A percentile compares a stretch with the other conserved stretches of the same genome.
phyloP scores from a whole-genome alignment of 169 alveolate genomes.

The Plasmodium gaboni region DNA sequence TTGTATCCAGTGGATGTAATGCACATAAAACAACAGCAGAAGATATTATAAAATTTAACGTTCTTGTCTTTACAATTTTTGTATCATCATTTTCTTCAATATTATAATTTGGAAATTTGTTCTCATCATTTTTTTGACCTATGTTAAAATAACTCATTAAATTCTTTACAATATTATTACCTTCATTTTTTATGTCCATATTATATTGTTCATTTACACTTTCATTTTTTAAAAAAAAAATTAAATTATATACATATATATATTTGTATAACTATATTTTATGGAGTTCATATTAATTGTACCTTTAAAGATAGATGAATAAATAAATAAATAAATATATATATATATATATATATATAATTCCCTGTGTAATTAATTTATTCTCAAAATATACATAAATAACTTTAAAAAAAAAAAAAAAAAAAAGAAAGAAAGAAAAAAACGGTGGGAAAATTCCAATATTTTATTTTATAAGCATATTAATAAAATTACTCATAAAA shows the following conservation, averaged over 20 bases:
- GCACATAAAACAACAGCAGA: slow-evolving; percentile 60
- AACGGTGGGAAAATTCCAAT: too few species aligned
- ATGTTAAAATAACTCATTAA: slow-evolving; percentile 9
- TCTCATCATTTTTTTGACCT: background rate
- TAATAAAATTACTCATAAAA: too few species aligned
- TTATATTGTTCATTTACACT: slow-evolving; percentile 24
- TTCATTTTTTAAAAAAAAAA: slow-evolving; percentile 7
- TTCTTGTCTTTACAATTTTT: slow-evolving; percentile 30
- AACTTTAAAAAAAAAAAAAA: too few species aligned
- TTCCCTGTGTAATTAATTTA: too few species aligned
- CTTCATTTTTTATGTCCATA: slow-evolving; percentile 59
- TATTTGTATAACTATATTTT: background rate
- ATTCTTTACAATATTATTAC: slow-evolving; percentile 11
- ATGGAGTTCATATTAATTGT: background rate
- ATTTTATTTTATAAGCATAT: too few species aligned
- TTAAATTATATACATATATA: background rate
- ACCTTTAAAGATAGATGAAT: too few species aligned
- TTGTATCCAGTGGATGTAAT: slow-evolving; percentile 64
- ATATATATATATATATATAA: too few species aligned
- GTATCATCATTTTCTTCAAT: slow-evolving; percentile 18
- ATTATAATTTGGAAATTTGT: background rate
- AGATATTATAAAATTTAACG: slow-evolving; percentile 68
- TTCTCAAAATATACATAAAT: too few species aligned
- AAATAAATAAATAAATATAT: too few species aligned
- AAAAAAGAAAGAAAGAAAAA: too few species aligned